Conservation (phyloP, 768 basidiomycete species). For the Kwoniella europaea region DNA sequence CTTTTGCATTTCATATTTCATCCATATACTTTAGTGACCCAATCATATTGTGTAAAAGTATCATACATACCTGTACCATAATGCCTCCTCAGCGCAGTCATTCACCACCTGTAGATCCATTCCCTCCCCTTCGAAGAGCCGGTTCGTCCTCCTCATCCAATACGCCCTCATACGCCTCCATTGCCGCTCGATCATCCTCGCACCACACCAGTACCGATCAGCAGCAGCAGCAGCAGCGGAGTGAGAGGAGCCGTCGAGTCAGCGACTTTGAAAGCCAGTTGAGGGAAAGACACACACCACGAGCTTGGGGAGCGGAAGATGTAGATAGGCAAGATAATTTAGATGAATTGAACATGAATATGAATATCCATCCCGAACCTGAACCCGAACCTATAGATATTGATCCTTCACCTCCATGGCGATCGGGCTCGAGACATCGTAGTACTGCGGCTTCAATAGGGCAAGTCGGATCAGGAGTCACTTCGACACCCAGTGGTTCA, state of each 20-base stretch:
- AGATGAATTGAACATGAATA: conserved; percentile 29
- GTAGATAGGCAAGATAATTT: conserved; percentile 29
- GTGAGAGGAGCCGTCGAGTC: background rate
- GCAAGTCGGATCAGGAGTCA: background rate
- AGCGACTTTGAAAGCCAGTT: background rate
- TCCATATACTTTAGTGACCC: background rate
- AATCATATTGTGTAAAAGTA: background rate
- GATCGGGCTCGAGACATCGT: conserved; percentile 6
- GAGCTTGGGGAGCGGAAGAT: conserved; percentile 26
- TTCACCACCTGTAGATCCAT: conserved; percentile 26
- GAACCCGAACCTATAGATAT: conserved; percentile 25
- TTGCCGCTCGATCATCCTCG: conserved; percentile 25
- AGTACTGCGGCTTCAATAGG: background rate
- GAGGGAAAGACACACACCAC: background rate
- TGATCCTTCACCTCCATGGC: conserved; percentile 28
- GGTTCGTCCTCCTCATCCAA: conserved; percentile 7
- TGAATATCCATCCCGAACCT: conserved; percentile 9
- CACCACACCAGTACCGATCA: background rate
- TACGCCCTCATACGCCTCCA: conserved; percentile 26
- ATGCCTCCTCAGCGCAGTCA: conserved; percentile 21
- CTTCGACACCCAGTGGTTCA: conserved; percentile 16
- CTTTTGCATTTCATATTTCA: background rate
- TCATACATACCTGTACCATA: background rate
- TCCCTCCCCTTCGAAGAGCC: conserved; percentile 29
- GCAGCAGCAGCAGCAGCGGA: background rate